Evolutionary conservation across 257 asterid species (phyloP).

Genomic region (Solanum chmielewskii): DNA sequence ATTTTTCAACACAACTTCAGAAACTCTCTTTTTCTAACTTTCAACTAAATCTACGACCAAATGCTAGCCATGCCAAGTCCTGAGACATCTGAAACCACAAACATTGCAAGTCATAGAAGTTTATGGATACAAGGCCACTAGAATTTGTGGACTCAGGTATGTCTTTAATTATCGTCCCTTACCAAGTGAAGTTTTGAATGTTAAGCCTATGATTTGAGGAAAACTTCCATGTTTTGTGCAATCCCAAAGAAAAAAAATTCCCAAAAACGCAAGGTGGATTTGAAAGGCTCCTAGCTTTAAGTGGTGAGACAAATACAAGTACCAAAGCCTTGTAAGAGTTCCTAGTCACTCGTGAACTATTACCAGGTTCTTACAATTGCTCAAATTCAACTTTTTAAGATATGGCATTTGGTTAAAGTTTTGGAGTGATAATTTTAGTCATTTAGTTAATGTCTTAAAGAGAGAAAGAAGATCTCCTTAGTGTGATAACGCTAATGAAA

Average conservation of each 20-base stretch:
- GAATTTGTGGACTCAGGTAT: background rate
- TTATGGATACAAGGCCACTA: background rate
- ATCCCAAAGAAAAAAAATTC: background rate
- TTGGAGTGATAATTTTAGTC: background rate
- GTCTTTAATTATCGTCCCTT: background rate
- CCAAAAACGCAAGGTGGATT: background rate
- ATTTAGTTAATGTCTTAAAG: background rate
- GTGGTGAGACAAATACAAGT: background rate
- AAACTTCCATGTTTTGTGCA: background rate
- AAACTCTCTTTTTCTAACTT: background rate
- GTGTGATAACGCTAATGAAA: background rate
- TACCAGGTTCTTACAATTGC: slow-evolving; percentile 1
- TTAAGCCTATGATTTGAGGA: background rate
- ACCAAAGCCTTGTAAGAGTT: background rate
- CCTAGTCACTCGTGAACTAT: background rate
- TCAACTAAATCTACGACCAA: background rate
- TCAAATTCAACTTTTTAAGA: background rate
- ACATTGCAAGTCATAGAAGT: background rate
- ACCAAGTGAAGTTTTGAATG: slow-evolving; percentile 1
- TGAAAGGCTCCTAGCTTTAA: background rate
- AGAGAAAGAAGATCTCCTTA: background rate
- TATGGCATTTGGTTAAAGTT: background rate
- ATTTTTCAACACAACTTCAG: background rate
- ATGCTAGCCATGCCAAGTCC: background rate
- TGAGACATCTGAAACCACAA: background rate